These are phyloP conservation scores for Euphorbia lathyris DNA, from an alignment of 345 rosid species.

Conservation along the genomic window DNA sequence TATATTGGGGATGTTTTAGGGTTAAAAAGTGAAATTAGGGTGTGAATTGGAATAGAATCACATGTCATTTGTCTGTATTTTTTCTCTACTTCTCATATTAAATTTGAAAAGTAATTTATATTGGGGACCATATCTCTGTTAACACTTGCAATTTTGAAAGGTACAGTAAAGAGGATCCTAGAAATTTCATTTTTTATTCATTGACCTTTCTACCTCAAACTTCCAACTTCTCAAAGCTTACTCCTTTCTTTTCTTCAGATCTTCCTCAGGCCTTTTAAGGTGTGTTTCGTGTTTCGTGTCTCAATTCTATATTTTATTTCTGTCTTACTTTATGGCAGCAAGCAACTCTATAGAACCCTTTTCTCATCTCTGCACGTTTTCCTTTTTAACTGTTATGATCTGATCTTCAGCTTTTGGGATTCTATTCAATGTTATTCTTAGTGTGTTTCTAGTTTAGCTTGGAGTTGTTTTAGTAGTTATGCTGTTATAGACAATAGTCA, in stretches of 20 bases:
- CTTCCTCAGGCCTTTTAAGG: slow-evolving; percentile 3
- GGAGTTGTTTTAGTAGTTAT: too few species aligned
- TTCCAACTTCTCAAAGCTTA: not conserved
- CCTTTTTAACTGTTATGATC: not conserved
- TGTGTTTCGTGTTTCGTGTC: not conserved
- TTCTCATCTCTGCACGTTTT: not conserved
- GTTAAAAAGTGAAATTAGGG: too few species aligned
- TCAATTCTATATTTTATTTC: not conserved
- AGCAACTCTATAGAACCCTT: too few species aligned
- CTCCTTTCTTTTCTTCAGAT: not conserved
- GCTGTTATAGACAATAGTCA: too few species aligned
- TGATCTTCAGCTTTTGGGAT: not conserved
- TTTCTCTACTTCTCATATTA: too few species aligned
- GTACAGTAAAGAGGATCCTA: too few species aligned
- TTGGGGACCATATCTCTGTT: too few species aligned
- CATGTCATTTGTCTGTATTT: too few species aligned
- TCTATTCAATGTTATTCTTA: not conserved
- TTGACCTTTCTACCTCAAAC: not conserved
- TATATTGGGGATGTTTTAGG: too few species aligned
- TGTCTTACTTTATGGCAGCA: not conserved
- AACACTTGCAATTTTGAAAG: too few species aligned
- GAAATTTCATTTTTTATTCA: not conserved
- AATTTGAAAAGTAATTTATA: too few species aligned
- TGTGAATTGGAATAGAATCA: too few species aligned
- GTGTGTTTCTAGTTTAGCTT: not conserved